These are phyloP conservation scores for Colletotrichum magnum DNA, from an alignment of 2,329 filamentous ascomycete genomes.

Conservation along the genomic window DNA sequence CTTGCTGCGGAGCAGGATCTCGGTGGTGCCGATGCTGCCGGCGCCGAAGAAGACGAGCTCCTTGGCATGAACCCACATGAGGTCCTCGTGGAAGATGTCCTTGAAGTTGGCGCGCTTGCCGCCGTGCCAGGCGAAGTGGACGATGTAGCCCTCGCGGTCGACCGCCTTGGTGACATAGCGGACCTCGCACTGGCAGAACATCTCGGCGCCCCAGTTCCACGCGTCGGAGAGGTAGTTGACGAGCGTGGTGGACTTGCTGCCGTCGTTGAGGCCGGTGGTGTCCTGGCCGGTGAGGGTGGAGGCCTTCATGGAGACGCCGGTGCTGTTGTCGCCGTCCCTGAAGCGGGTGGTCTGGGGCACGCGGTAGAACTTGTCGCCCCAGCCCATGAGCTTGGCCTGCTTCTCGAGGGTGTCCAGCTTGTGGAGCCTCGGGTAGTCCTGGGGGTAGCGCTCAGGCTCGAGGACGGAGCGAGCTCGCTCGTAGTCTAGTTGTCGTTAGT, in stretches of 20 bases:
- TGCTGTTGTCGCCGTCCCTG: conserved; percentile 70
- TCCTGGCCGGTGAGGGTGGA: conserved; percentile 75
- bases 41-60: conserved; percentile 78
- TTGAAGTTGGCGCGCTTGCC: conserved; percentile 67
- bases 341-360: conserved; percentile 76
- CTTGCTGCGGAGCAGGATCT: conserved; percentile 74
- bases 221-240: conserved; percentile 78
- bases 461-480: conserved; percentile 67
- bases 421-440: conserved; percentile 68
- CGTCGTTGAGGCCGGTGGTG: conserved; percentile 75
- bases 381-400: conserved; percentile 67
- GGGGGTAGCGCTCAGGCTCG: conserved; percentile 70
- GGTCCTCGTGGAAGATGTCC: conserved; percentile 67
- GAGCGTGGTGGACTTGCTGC: conserved; percentile 75
- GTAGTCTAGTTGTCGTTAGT: conserved; percentile 63
- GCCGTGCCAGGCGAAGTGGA: conserved; percentile 77
- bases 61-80: conserved; percentile 78
- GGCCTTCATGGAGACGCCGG: conserved; percentile 73
- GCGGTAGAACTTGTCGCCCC: conserved; percentile 66
- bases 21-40: conserved; percentile 75
- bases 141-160: conserved; percentile 68
- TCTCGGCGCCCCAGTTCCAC: conserved; percentile 80
- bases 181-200: conserved; percentile 79
- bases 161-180: conserved; percentile 69
- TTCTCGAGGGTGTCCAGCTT: conserved; percentile 71